These are phyloP conservation scores for Trichoderma guizhouense DNA, from an alignment of 2,329 filamentous ascomycete genomes.

Conservation along the genomic window DNA sequence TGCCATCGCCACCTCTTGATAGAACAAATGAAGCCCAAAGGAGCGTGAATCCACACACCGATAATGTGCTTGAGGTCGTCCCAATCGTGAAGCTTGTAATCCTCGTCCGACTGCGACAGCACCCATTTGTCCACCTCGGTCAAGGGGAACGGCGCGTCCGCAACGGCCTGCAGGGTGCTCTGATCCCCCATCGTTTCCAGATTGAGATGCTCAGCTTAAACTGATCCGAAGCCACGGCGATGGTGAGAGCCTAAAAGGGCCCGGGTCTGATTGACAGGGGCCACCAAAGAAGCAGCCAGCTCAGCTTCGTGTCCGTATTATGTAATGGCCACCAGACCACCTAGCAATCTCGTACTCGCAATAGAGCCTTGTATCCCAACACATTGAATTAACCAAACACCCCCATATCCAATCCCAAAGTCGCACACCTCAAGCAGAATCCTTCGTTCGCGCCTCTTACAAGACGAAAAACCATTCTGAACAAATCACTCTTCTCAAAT, in stretches of 20 bases:
- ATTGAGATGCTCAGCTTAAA: neutral
- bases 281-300: neutral
- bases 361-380: neutral
- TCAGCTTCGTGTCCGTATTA: neutral
- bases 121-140: conserved; percentile 58
- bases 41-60: conserved; percentile 39
- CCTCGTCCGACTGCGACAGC: conserved; percentile 62
- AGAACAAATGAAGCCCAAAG: neutral
- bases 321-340: neutral
- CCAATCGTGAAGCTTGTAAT: conserved; percentile 72
- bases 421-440: neutral
- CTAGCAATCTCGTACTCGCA: conserved; percentile 10
- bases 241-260: neutral
- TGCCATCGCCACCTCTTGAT: neutral
- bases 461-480: neutral
- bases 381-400: neutral
- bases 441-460: neutral
- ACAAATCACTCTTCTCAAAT: neutral
- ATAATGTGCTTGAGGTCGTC: conserved; percentile 66
- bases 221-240: neutral
- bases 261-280: neutral
- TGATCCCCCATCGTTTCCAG: conserved; percentile 40
- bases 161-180: conserved; percentile 22
- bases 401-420: neutral
- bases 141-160: conserved; percentile 55